Conservation (phyloP, 495 filamentous ascomycete genomes). For the Xylaria sp. region DNA sequence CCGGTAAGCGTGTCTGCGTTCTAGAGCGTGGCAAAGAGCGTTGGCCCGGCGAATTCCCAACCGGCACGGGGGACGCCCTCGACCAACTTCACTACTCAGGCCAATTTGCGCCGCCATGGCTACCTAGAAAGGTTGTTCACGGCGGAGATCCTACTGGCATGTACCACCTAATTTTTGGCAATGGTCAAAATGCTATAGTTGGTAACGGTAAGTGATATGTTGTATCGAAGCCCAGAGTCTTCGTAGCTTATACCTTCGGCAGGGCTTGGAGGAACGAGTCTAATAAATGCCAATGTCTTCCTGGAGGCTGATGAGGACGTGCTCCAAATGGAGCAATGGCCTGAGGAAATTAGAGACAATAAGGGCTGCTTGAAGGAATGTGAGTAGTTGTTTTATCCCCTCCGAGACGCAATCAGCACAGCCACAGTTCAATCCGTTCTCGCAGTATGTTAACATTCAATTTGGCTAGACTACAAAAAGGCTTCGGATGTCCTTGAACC, state of each 20-base stretch:
- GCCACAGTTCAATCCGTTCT: neutral
- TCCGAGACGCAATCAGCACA: neutral
- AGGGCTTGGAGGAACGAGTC: slow-evolving; percentile 69
- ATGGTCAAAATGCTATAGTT: slow-evolving; percentile 70
- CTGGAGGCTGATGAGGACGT: slow-evolving; percentile 64
- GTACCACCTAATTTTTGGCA: slow-evolving; percentile 68
- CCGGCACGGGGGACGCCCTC: slow-evolving; percentile 50
- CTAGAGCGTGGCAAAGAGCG: slow-evolving; percentile 68
- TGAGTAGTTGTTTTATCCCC: slow-evolving; percentile 41
- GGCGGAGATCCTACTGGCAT: slow-evolving; percentile 64
- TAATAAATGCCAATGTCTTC: slow-evolving; percentile 74
- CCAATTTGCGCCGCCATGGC: slow-evolving; percentile 49
- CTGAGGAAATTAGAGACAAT: slow-evolving; percentile 61
- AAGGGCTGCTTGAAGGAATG: slow-evolving; percentile 56
- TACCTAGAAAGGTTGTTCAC: slow-evolving; percentile 50
- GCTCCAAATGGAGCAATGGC: slow-evolving; percentile 64
- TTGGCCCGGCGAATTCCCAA: slow-evolving; percentile 71
- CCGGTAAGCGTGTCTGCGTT: slow-evolving; percentile 65
- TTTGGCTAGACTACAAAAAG: slow-evolving; percentile 59
- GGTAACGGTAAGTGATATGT: slow-evolving; percentile 60
- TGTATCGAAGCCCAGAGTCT: neutral
- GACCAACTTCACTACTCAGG: slow-evolving; percentile 65
- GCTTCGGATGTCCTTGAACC: slow-evolving; percentile 66
- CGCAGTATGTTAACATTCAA: slow-evolving; percentile 2
- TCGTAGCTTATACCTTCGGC: slow-evolving; percentile 9